Conservation (phyloP, 2,329 filamentous ascomycete genomes). For the Xylaria sp. region DNA sequence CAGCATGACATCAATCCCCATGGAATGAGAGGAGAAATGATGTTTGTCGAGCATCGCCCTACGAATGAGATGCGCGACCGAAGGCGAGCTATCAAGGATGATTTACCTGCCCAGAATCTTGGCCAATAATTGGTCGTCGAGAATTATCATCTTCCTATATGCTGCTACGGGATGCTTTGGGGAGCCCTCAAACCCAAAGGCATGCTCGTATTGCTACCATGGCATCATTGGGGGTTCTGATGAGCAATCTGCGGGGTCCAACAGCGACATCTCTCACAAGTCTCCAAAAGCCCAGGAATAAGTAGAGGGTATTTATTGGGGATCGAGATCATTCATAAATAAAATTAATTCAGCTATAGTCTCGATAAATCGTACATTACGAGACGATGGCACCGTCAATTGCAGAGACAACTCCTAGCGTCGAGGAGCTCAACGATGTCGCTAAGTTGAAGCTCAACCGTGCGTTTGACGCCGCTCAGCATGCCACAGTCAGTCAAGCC, state of each 20-base stretch:
- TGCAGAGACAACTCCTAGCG: constrained; percentile 42
- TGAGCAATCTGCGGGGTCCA: constrained; percentile 38
- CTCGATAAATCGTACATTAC: neutral
- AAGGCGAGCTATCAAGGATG: constrained; percentile 30
- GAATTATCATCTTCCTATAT: constrained; percentile 2
- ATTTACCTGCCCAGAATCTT: constrained; percentile 8
- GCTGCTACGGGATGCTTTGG: neutral
- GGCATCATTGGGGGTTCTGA: constrained; percentile 36
- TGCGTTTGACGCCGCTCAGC: constrained; percentile 42
- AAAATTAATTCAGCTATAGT: neutral
- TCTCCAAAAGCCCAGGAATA: neutral
- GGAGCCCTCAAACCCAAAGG: neutral
- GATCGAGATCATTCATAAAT: neutral
- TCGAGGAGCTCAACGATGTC: constrained; percentile 38
- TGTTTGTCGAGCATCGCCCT: neutral
- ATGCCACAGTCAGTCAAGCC: constrained; percentile 40
- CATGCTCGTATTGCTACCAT: constrained; percentile 23
- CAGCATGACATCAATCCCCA: neutral
- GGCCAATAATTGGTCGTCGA: constrained; percentile 9
- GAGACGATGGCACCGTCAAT: constrained; percentile 46
- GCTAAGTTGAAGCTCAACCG: constrained; percentile 43
- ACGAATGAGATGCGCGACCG: constrained; percentile 18
- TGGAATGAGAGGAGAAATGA: too few species aligned
- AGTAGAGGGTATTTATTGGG: constrained; percentile 1
- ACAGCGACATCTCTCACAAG: neutral